Base-by-base conservation (phyloP, 805 yeast species). In the Yarrowia sp. region DNA sequence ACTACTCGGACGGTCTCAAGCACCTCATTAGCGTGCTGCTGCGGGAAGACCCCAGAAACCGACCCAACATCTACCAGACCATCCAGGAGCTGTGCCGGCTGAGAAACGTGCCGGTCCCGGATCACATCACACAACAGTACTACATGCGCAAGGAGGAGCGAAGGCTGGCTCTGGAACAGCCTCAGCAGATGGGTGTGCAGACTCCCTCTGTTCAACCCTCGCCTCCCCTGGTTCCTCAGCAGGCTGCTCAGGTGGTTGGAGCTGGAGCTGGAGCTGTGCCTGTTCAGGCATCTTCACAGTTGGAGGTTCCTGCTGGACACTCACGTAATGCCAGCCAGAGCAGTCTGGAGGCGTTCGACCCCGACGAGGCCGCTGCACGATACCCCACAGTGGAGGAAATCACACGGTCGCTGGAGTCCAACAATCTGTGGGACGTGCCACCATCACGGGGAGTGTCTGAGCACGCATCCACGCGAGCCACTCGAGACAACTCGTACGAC, bases 21-120 rank as follows among this genome's bases (percentile, higher is more conserved):
- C 87, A 87, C 71, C 79, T 95, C 72, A 88, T 92, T 64, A 82
- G 87, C 44, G 86, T 89, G 33, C 83, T 91, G 86, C 79, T 93
- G 43, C 90, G 89, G 68, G 96, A 90, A 66, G 89, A 88, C 69
- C 97, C 98, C 3, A 73, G 84, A 13, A 79, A 83, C 69, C 82
- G 99, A 71, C 98, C 98, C 1, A 92, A 91, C 73, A 85, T 91
- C 15, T 90, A 86, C 69, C 98, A 92, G 75, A 88, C 93, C 0
- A 72, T 87, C 66, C 74, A 77, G 65, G 89, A 86, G 69, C 73
- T 92, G 39, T 85, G 88, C 73, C 76, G 84, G 50, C 78, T 92
- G 74, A 76, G 85, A 61, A 84, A 84, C 38, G 78, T 83, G 65
- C 79, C 83, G 62, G 78, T 81, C 17, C 87, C 88, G 1, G 51